These are phyloP conservation scores for Cladobotryum protrusum DNA, from an alignment of 2,329 filamentous ascomycete genomes.

Conservation along the genomic window DNA sequence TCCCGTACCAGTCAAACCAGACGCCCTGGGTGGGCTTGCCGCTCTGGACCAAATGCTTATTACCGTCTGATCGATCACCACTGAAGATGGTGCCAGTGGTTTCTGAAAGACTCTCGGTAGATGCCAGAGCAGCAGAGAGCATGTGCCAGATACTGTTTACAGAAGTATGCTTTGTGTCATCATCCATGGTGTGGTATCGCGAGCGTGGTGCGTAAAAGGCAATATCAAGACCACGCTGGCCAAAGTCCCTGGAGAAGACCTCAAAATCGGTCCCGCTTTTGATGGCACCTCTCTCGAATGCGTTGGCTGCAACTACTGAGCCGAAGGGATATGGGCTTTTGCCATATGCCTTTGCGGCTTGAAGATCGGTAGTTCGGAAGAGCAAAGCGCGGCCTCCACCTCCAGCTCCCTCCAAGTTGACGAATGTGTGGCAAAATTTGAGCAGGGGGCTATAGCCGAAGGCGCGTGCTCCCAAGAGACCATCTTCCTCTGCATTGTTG, in stretches of 20 bases:
- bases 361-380: conserved; percentile 81
- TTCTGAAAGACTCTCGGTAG: conserved; percentile 63
- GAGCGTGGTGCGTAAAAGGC: conserved; percentile 84
- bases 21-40: conserved; percentile 65
- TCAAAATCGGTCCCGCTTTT: conserved; percentile 85
- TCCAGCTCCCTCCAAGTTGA: conserved; percentile 92
- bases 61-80: conserved; percentile 47
- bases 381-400: conserved; percentile 82
- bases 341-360: conserved; percentile 75
- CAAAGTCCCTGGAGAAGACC: conserved; percentile 70
- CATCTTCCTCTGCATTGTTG: conserved; percentile 96
- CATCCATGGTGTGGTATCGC: conserved; percentile 85
- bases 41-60: conserved; percentile 56
- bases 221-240: conserved; percentile 82
- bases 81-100: conserved; percentile 63
- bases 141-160: conserved; percentile 79
- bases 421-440: conserved; percentile 75
- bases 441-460: conserved; percentile 80
- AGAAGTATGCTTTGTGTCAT: conserved; percentile 77
- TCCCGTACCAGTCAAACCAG: conserved; percentile 92
- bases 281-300: conserved; percentile 72
- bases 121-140: conserved; percentile 76
- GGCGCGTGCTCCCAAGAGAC: conserved; percentile 75
- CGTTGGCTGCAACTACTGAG: conserved; percentile 73
- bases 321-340: conserved; percentile 72